phyloP scores from a whole-genome alignment of 805 yeast genomes.

The Pichia cabralensis region DNA sequence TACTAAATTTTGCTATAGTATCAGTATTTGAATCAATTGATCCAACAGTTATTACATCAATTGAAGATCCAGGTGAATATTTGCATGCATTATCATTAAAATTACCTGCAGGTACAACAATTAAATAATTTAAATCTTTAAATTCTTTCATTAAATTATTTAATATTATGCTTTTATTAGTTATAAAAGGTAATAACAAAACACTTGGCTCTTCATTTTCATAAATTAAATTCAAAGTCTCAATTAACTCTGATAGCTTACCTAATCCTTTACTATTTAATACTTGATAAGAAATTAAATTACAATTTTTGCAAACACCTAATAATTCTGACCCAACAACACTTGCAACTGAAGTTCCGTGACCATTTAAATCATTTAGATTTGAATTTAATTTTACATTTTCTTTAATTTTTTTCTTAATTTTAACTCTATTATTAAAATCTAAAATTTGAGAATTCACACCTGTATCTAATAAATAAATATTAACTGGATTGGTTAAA shows the following conservation, averaged over 20 bases:
- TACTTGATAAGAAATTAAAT: conserved; percentile 34
- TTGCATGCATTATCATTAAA: conserved; percentile 33
- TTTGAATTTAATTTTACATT: not conserved
- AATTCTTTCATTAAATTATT: conserved; percentile 37
- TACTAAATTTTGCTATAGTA: conserved; percentile 29
- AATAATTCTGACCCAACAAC: conserved; percentile 38
- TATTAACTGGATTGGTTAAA: conserved; percentile 28
- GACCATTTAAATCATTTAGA: conserved; percentile 32
- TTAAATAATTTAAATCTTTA: conserved; percentile 31
- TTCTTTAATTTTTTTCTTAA: conserved; percentile 17
- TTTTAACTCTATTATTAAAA: conserved; percentile 29
- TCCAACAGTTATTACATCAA: conserved; percentile 31
- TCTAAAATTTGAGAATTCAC: conserved; percentile 31
- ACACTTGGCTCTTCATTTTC: conserved; percentile 18
- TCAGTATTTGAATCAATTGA: conserved; percentile 29
- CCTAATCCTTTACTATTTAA: conserved; percentile 30
- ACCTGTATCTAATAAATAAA: conserved; percentile 29
- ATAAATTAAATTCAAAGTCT: conserved; percentile 18
- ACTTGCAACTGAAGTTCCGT: conserved; percentile 52
- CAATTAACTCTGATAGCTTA: conserved; percentile 25
- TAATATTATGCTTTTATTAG: conserved; percentile 30
- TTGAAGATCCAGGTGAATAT: conserved; percentile 37
- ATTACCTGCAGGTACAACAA: conserved; percentile 44
- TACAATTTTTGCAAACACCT: conserved; percentile 42
- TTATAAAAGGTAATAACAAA: conserved; percentile 29